phyloP scores from a whole-genome alignment of 352 stramenopile genomes.

The Phytophthora cryptogea region DNA sequence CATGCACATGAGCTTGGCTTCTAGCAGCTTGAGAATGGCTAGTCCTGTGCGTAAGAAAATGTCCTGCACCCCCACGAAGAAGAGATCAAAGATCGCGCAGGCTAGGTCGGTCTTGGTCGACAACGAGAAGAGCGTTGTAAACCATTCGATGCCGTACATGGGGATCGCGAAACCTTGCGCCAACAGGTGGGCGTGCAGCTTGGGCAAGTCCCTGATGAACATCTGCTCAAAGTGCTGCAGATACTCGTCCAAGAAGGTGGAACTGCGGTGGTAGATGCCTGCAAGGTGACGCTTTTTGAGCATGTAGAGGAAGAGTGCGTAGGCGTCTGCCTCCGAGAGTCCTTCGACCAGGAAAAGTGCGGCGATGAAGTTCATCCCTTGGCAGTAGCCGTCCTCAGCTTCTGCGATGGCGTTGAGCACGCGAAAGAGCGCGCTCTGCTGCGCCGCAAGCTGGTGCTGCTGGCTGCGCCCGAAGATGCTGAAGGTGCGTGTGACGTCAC shows the following conservation, averaged over 20 bases:
- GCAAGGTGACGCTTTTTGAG: conserved; percentile 81
- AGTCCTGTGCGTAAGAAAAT: conserved; percentile 83
- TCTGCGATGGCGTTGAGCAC: conserved; percentile 84
- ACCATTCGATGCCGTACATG: conserved; percentile 90
- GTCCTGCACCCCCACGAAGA: conserved; percentile 80
- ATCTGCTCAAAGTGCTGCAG: conserved; percentile 79
- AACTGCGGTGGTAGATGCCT: conserved; percentile 81
- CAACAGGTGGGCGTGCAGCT: conserved; percentile 64
- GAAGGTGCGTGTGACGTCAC: conserved; percentile 86
- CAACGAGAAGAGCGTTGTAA: conserved; percentile 87
- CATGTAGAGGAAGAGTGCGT: conserved; percentile 83
- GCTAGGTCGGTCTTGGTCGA: conserved; percentile 83
- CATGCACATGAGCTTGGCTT: conserved; percentile 86
- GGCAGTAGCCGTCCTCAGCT: conserved; percentile 83
- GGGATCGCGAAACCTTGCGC: conserved; percentile 72
- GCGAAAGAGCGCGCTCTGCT: conserved; percentile 73
- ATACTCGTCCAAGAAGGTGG: conserved; percentile 86
- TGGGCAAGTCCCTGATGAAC: conserved; percentile 69
- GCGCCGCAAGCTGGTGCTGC: conserved; percentile 45
- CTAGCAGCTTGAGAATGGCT: conserved; percentile 77
- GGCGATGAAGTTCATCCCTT: conserved; percentile 91
- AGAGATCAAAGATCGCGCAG: conserved; percentile 85
- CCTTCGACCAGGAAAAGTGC: conserved; percentile 86
- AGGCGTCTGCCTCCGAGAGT: conserved; percentile 77
- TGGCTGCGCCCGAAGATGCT: conserved; percentile 79